Conservation (phyloP, 148 eudicot species). For the Chenopodium quinoa region DNA sequence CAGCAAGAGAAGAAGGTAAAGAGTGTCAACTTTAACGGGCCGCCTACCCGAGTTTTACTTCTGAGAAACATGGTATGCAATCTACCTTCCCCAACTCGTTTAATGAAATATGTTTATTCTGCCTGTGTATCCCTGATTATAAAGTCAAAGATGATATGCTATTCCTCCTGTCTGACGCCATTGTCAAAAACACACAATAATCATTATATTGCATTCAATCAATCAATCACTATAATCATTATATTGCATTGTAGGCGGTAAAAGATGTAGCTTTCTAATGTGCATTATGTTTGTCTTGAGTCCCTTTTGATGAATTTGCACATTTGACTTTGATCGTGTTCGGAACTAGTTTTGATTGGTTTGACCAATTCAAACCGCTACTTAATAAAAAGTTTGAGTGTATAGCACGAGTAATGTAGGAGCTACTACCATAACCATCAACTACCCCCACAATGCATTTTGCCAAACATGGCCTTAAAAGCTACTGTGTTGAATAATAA, state of each 20-base stretch:
- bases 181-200: too few relatives aligned
- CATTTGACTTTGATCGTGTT: too few relatives aligned
- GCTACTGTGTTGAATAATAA: too few relatives aligned
- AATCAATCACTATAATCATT: too few relatives aligned
- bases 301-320: background rate
- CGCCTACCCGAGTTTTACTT: conserved; percentile 86
- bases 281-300: background rate
- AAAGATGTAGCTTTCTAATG: background rate
- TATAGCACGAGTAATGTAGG: too few relatives aligned
- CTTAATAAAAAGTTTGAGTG: too few relatives aligned
- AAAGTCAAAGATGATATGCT: background rate
- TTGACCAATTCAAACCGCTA: too few relatives aligned
- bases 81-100: background rate
- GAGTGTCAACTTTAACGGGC: conserved; percentile 64
- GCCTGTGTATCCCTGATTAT: background rate
- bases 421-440: too few relatives aligned
- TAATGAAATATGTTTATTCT: background rate
- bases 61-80: conserved; percentile 80
- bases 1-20: conserved; percentile 66
- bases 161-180: background rate
- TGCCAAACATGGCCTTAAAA: too few relatives aligned
- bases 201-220: background rate
- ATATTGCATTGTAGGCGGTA: background rate
- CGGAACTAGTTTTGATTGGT: too few relatives aligned
- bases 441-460: too few relatives aligned